Evolutionary conservation across 2,329 filamentous ascomycete genomes (phyloP).

Genomic region (Fusarium drepaniforme): DNA sequence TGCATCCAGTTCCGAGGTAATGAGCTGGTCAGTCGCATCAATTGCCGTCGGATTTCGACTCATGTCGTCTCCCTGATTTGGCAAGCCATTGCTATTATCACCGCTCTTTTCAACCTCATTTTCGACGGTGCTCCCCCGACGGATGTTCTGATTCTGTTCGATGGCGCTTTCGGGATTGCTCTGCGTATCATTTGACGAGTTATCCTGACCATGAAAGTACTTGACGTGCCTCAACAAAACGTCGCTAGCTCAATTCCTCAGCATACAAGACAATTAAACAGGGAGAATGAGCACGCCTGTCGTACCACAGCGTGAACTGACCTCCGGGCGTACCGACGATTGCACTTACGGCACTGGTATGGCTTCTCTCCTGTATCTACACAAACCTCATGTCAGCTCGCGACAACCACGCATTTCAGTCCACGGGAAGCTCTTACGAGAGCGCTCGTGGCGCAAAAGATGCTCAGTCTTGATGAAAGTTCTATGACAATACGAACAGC

Average conservation of each 20-base stretch:
- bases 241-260: not conserved
- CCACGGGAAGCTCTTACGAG: not conserved
- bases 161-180: not conserved
- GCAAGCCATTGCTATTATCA: not conserved
- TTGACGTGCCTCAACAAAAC: not conserved
- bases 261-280: not conserved
- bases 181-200: not conserved
- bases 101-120: not conserved
- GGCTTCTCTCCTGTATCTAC: constrained; percentile 33
- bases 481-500: constrained; percentile 14
- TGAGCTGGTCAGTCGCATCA: not conserved
- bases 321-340: not conserved
- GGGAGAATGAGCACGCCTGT: not conserved
- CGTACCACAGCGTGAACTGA: not conserved
- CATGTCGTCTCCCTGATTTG: not conserved
- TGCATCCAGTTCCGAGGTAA: not conserved
- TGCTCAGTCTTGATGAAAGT: constrained; percentile 20
- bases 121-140: not conserved
- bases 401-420: not conserved
- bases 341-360: constrained; percentile 16
- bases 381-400: not conserved
- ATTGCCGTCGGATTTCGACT: not conserved
- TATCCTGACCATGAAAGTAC: not conserved
- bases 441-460: constrained; percentile 20
- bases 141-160: not conserved